Evolutionary conservation across 2,329 filamentous ascomycete genomes (phyloP).

Genomic region (Torrubiella hemipterigena): DNA sequence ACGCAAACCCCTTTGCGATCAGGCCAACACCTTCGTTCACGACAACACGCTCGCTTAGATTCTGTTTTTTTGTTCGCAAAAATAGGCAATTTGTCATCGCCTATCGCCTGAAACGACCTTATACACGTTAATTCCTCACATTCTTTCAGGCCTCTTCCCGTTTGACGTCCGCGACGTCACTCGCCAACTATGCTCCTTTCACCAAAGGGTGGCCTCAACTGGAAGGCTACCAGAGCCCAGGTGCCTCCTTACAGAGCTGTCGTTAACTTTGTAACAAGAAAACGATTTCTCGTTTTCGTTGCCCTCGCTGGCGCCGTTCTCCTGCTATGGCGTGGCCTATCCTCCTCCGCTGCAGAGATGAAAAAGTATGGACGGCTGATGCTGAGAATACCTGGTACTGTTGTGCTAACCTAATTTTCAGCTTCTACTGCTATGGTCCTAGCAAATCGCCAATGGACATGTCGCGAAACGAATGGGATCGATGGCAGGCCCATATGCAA

Average conservation of each 20-base stretch:
- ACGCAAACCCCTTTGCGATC: too few relatives aligned
- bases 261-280: conserved; percentile 59
- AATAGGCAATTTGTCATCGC: too few relatives aligned
- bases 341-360: conserved; percentile 72
- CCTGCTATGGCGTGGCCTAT: conserved; percentile 80
- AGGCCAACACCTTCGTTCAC: too few relatives aligned
- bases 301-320: conserved; percentile 59
- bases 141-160: too few relatives aligned
- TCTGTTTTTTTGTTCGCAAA: too few relatives aligned
- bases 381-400: not conserved
- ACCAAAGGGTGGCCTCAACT: conserved; percentile 82
- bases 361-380: conserved; percentile 53
- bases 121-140: too few relatives aligned
- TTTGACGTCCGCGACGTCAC: too few relatives aligned
- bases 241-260: conserved; percentile 67
- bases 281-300: conserved; percentile 65
- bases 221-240: conserved; percentile 77
- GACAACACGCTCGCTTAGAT: too few relatives aligned
- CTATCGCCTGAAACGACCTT: too few relatives aligned
- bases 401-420: conserved; percentile 22
- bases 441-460: conserved; percentile 94
- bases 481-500: conserved; percentile 79
- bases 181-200: conserved; percentile 63
- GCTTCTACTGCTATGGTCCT: conserved; percentile 96
- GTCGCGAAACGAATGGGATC: conserved; percentile 77